Base-by-base conservation (phyloP, 345 rosid species). In the Salix arbutifolia region DNA sequence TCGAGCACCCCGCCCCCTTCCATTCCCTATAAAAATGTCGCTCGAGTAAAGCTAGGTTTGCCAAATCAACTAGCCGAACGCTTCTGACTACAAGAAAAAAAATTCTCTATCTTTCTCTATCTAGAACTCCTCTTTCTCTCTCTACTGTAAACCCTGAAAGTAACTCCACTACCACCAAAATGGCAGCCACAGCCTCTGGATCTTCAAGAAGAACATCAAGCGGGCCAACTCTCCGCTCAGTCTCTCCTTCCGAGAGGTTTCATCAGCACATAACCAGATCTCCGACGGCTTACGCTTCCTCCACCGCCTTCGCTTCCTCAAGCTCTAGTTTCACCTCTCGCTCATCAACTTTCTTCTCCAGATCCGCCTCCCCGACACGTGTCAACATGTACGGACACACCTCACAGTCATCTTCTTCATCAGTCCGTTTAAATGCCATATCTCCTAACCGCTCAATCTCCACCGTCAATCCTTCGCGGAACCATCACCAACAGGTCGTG, bases 341-440 rank as follows among this genome's bases (percentile, higher is more conserved):
- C 23, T 66, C 90, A 42, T 77, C 87, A 26, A 76, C 86, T 21
- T 82, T 89, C 75, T 83, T 87, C 56, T 18, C 64, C 23, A 76
- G 91, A 70, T 85, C 92, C n/a, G 37, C 83, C 23, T 88, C 92
- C 4, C 90, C 95, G 0, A 82, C 88, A 0, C 90, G 90, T 62
- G 89, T 87, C 16, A 85, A 78, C 68, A 62, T 85, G 25, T 78
- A 25, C 67, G 85, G 84, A 18, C 31, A 23, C 84, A 58, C 62
- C 70, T 71, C 85, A 77, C 93, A 33, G 85, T 87, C 0, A 77
- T 87, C 76, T 74, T 87, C 3, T 68, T 84, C 33, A 85, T 83
- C 74, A 84, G 89, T 62, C 80, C 90, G 44, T 25, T 23, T 58
- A 4, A 58, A 58, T 23, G 64, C 64, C 28, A 78, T 28, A 6